Base-by-base conservation (phyloP, 345 rosid genomes). In the Salix arbutifolia region DNA sequence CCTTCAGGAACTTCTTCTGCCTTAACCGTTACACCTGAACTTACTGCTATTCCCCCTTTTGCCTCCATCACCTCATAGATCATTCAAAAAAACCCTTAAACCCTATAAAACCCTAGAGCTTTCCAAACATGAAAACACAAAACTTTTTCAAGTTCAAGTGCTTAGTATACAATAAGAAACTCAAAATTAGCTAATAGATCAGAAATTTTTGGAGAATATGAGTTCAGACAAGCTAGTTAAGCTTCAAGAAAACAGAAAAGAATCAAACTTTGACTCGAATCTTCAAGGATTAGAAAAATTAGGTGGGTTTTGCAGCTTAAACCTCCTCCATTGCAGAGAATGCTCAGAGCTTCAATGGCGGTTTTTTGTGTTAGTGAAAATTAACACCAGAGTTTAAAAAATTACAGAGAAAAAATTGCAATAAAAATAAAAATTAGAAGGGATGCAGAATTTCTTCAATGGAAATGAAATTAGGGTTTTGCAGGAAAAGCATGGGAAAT, bases 391-490 rank as follows among this genome's bases (percentile, higher is more conserved):
- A 66, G 8, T 21, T 65, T 71, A 35, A 74, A 77, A 73, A 89
- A 86, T 85, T 86, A 85, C 83, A 79, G 67, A 46, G 74, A 72
- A 73, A 71, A 82, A 76, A 74, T 50, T 69, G 76, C 74, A 81
- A 40, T 10, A 74, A 76, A 35, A 79, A 30, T 26, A 17, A 19
- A 37, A 60, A 23, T 6, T 60, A 21, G 25, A 67, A 53, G 69
- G 67, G 81, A 77, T 71, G 42, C 68, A 76, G 87, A 89, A 84
- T 58, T 89, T 87, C 70, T 82, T 74, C 85, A 74, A 84, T 72
- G 52, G 86, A 82, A 84, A 76, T 68, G 85, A 87, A 88, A 85
- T 90, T 95, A 89, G 91, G 98, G 97, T 85, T 95, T 93, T 84
- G 81, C 83, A 67, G 69, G 81, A 82, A 86, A 78, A 73, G 81